Base-by-base conservation (phyloP, 2,329 filamentous ascomycete genomes). In the Hortaea werneckii region DNA sequence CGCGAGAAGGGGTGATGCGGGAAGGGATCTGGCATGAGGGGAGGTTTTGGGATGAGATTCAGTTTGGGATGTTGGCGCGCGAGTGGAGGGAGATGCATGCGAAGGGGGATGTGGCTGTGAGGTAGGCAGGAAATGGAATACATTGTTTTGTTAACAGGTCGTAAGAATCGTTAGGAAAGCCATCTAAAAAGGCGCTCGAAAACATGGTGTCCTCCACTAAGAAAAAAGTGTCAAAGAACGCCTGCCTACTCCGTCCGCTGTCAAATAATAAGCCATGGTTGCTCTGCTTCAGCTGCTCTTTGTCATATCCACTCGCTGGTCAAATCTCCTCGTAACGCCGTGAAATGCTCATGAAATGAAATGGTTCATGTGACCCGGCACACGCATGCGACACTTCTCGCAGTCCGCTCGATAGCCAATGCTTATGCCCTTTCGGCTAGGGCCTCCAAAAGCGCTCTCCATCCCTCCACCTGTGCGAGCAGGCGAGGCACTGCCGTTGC, bases 331-430 rank as follows among this genome's bases (percentile, higher is more conserved):
- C 4, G 32, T 35, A 12, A 35, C n/a, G 32, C 32, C 9, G 9
- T 12, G 3, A 10, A 12, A 9, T 35, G 32, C 32, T 46, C 40
- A 53, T 29, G 41, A 54, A 12, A 70, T 49, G 48, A 72, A 72
- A 52, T 74, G 71, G 46, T 69, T 70, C 60, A 72, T 72, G 47
- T 74, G 71, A 1, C 71, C 71, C 1, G 70, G 71, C 12, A 74
- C 67, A 44, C 65, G 58, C 49, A 63, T 58, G 44, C 63, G 60
- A 52, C 71, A 74, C 55, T 73, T 74, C 40, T 72, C 68, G 52
- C 71, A 74, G 50, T 74, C 71, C 8, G 70, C 65, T 28, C 70
- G 59, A 50, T 67, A 74, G 10, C 71, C 71, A 66, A 74, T 72
- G 49, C 66, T 67, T 46, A 72, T 67, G 35, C 67, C 58, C 28